These are phyloP conservation scores for Cymbidium sinense DNA, from an alignment of 106 monocot species.

Conservation along the genomic window DNA sequence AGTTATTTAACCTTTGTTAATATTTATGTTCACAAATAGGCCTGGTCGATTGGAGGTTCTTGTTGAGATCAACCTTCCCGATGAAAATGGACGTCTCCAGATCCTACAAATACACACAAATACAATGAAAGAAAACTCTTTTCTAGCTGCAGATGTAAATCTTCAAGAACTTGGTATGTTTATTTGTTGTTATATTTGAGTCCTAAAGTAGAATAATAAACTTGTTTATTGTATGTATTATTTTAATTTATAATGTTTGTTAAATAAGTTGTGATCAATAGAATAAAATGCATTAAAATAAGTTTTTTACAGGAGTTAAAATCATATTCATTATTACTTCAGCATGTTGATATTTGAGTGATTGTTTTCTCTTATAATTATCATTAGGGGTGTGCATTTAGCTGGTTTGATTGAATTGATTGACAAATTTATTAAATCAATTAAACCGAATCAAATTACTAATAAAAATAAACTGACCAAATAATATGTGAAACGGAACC, in stretches of 20 bases:
- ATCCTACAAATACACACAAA: slow-evolving; percentile 97
- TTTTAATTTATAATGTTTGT: not conserved
- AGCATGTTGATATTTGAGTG: not conserved
- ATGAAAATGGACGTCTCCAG: slow-evolving; percentile 98
- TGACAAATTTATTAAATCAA: no score
- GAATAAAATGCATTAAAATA: not conserved
- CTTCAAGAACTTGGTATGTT: slow-evolving; percentile 83
- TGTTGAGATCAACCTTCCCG: slow-evolving; percentile 95
- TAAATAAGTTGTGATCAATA: not conserved
- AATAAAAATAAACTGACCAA: not conserved
- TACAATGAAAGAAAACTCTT: slow-evolving; percentile 97
- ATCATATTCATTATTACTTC: not conserved
- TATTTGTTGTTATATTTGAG: not conserved
- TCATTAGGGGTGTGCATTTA: no score
- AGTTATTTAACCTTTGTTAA: not conserved
- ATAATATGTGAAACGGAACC: no score
- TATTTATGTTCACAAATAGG: slow-evolving; percentile 29
- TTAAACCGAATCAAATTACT: no score
- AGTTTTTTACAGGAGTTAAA: not conserved
- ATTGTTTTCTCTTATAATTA: not conserved
- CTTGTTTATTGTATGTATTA: not conserved
- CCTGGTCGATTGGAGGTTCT: slow-evolving; percentile 98
- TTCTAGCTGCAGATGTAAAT: slow-evolving; percentile 78
- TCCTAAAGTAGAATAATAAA: not conserved
- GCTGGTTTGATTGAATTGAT: no score